Percentiles rank a stretch among this genome's conserved stretches.
Conservation (phyloP, 805 yeast genomes). For the Saturnispora saitoi region DNA sequence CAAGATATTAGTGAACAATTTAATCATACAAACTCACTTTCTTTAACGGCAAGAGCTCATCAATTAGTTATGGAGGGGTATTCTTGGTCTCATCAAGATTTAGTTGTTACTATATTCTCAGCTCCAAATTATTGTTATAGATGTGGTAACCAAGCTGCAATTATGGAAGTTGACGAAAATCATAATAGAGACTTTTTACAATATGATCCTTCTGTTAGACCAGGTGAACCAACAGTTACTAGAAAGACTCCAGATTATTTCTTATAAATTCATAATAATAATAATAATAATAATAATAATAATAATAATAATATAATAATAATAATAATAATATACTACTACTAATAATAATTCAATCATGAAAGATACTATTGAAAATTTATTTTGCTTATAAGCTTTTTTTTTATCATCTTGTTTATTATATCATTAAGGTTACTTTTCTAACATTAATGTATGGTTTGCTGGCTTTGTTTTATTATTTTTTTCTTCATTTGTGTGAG, state of each 20-base stretch:
- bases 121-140: slow-evolving; percentile 97
- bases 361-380: background rate
- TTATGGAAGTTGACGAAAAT: slow-evolving; percentile 95
- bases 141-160: slow-evolving; percentile 97
- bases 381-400: background rate
- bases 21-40: slow-evolving; percentile 80
- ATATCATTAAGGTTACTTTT: background rate
- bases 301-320: background rate
- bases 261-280: slow-evolving; percentile 38
- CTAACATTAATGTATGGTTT: background rate
- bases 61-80: slow-evolving; percentile 98
- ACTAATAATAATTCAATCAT: background rate
- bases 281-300: background rate
- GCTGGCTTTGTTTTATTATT: background rate
- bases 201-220: slow-evolving; percentile 93
- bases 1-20: slow-evolving; percentile 91
- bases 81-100: slow-evolving; percentile 90
- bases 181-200: slow-evolving; percentile 87
- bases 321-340: background rate
- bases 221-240: slow-evolving; percentile 96
- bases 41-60: slow-evolving; percentile 88
- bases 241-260: slow-evolving; percentile 97
- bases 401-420: background rate
- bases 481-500: slow-evolving; percentile 2
- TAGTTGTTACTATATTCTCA: slow-evolving; percentile 86